Evolutionary conservation across 2,329 filamentous ascomycete species (phyloP), one percentile per base, ranked within the genome.

Genomic region (Aspergillus calidoustus): DNA sequence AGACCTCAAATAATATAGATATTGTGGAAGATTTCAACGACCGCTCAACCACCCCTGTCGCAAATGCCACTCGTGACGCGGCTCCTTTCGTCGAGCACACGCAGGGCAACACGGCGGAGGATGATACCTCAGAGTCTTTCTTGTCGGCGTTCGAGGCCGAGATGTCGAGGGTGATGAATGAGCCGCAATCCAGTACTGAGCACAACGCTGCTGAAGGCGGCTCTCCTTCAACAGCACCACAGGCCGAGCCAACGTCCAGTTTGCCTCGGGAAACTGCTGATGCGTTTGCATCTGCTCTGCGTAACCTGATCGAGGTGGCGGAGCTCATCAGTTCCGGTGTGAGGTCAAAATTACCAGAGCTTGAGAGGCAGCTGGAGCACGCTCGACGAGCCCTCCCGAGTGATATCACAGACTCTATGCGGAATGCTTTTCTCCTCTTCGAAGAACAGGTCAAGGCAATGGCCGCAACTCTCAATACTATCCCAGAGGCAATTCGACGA

Each of bases 121-220:
- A 56, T 6, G 63, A 71, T 31, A 66, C 71, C 22, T 61, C 69
- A 22, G 68, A 71, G 57, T 69, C 78, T 22, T 70, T 80, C 38
- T 64, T 80, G 23, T 73, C 73, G 48, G 75, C 75, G 15, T 80
- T 80, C 47, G 77, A 80, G 54, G 70, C 68, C 13, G 77, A 80
- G 59, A 64, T 80, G 66, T 71, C 76, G 30, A 75, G 67, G 54
- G 68, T 80, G 4, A 66, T 80, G 54, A 58, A 68, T 51, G 58
- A 68, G 31, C 44, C 67, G 17, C 63, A 69, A 9, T 46, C 60
- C 28, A 22, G 60, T 6, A 57, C 60, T 47, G 54, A 62, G 23
- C 54, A 56, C 56, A 50, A 41, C 31, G 28, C 67, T n/a, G 59
- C 48, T 54, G 50, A 63, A 65, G 28, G 48, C 60, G 15, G 49